A percentile compares a stretch with the other conserved stretches of the same genome.
Conservation (phyloP, 164 flowering plant species). For the Litsea cubeba region DNA sequence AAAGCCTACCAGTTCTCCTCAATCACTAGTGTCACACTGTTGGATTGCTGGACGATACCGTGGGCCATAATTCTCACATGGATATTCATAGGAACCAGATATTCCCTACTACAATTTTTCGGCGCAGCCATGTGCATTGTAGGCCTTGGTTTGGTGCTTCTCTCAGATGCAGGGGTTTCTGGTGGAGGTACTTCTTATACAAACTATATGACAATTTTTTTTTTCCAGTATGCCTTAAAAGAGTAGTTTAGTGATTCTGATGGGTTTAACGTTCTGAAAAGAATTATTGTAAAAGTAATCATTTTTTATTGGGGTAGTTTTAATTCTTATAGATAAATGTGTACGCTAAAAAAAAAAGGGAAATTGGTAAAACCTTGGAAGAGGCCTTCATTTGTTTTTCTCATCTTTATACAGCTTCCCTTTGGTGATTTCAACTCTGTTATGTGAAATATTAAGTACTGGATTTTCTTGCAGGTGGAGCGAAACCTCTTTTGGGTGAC, state of each 20-base stretch:
- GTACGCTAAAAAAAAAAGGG: too few species aligned
- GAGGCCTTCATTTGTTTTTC: not conserved
- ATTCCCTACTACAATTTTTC: constrained; percentile 53
- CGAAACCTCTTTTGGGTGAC: constrained; percentile 70
- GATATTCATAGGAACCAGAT: constrained; percentile 59
- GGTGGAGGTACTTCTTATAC: constrained; percentile 48
- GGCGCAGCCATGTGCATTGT: constrained; percentile 54
- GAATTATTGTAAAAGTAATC: too few species aligned
- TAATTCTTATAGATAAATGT: too few species aligned
- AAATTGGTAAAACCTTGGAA: not conserved
- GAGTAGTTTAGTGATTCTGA: not conserved
- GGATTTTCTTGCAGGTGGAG: constrained; percentile 44
- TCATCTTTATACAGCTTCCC: not conserved
- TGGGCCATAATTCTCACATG: constrained; percentile 76
- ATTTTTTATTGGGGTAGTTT: too few species aligned
- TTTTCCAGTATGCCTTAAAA: too few species aligned
- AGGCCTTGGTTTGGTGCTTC: constrained; percentile 67
- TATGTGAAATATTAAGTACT: not conserved
- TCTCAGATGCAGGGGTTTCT: constrained; percentile 68
- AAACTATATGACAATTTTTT: not conserved
- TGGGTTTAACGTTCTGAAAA: too few species aligned
- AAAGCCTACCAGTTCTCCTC: constrained; percentile 73
- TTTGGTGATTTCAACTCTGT: not conserved
- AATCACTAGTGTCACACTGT: constrained; percentile 71
- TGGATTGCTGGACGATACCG: constrained; percentile 75